Evolutionary conservation across 345 rosid species (phyloP), one percentile per base, ranked within the genome.

Genomic region (Eucalyptus dawsonii): DNA sequence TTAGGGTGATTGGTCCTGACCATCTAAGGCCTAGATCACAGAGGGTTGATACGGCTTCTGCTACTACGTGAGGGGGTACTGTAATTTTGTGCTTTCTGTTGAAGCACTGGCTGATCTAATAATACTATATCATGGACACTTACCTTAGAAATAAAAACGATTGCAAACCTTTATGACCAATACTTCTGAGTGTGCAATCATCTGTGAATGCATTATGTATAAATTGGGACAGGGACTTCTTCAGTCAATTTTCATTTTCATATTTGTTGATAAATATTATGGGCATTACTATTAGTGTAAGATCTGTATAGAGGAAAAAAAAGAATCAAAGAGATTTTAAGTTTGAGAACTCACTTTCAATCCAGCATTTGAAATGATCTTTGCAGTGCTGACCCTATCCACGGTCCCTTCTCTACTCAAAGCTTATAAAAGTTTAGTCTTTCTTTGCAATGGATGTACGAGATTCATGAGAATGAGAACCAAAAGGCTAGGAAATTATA

Each of bases 31-130:
- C 96, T 42, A 94, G 96, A 34, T 94, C 96, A 6, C 90, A 93
- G 87, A 94, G 91, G 22, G 96, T 93, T 19, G 96, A 93, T 88
- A 95, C 95, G 34, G 97, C 97, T 91, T 95, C 97, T 7, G 97
- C 97, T 31, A 94, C 91, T 27, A 93, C 92, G 90, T 94, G 95
- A 69, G 95, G 94, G 44, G 95, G 95, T 88, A 95, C 93, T 27
- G 94, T 91, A 6, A 93, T 53, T 89, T 88, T 92, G 95, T 69
- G 93, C 95, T 90, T 93, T 95, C 97, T 93, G 96, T 89, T 47
- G 65, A 53, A 51, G 83, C 60, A 67, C 44, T 11, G 37, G 65
- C 25, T 31, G 47, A 87, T 21, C 22, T 76, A 37, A 40, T 37
- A 37, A n/a, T 50, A 22, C 29, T 19, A 56, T 31, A 86, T 19